Evolutionary conservation across 179 eudicot genomes (phyloP).

Genomic region (Carnegiea gigantea): DNA sequence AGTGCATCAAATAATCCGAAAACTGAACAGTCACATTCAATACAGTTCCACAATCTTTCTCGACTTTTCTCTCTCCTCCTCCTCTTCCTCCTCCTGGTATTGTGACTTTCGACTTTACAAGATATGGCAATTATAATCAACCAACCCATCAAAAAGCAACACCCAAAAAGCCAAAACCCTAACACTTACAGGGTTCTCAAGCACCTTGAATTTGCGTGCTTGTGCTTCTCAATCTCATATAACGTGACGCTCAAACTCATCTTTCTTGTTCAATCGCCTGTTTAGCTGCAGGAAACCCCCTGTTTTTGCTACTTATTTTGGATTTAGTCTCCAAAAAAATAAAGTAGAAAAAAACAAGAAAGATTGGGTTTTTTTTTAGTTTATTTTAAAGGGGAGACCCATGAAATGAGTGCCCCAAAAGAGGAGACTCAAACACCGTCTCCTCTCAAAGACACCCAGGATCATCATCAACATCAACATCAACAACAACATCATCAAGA

Average conservation of each 20-base stretch:
- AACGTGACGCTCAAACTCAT: slow-evolving; percentile 2
- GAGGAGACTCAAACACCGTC: slow-evolving; percentile 31
- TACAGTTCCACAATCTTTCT: slow-evolving; percentile 44
- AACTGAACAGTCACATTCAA: slow-evolving; percentile 51
- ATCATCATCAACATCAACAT: slow-evolving; percentile 16
- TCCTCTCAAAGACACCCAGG: slow-evolving; percentile 8
- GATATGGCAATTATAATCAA: slow-evolving; percentile 15
- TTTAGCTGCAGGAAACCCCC: slow-evolving; percentile 9
- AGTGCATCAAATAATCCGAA: slow-evolving; percentile 15
- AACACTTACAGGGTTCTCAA: not conserved
- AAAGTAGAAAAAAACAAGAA: slow-evolving; percentile 8
- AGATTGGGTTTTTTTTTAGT: not conserved
- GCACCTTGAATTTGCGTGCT: not conserved
- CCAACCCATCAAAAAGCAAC: slow-evolving; percentile 10
- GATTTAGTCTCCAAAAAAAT: not conserved
- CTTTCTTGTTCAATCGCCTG: slow-evolving; percentile 14
- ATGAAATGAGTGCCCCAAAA: slow-evolving; percentile 36
- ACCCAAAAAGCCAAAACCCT: slow-evolving; percentile 19
- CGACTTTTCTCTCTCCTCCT: slow-evolving; percentile 31
- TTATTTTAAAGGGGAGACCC: not conserved
- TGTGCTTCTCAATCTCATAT: not conserved
- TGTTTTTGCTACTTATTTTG: not conserved
- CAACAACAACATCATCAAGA: slow-evolving; percentile 13
- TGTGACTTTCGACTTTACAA: slow-evolving; percentile 34
- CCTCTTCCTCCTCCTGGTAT: not conserved